A percentile compares a stretch with the other conserved stretches of the same genome.
Conservation (phyloP, 164 flowering plant species). For the Nymphaea colorata region DNA sequence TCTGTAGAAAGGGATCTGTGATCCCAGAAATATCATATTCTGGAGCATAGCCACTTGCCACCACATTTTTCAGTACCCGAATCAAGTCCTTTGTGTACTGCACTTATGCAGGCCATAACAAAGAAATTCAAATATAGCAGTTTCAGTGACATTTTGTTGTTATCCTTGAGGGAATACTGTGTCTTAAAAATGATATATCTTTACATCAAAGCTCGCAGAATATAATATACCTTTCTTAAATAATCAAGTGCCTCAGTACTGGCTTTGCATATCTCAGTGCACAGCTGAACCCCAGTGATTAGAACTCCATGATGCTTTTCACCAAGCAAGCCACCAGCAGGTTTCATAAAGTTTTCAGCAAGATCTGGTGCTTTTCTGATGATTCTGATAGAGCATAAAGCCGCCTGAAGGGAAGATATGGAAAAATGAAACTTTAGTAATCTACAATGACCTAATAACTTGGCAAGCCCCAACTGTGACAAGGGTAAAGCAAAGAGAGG, state of each 20-base stretch:
- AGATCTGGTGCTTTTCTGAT: slow-evolving; percentile 93
- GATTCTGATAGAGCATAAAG: slow-evolving; percentile 88
- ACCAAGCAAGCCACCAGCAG: slow-evolving; percentile 75
- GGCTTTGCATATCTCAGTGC: slow-evolving; percentile 81
- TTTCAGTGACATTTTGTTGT: neutral
- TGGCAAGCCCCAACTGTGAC: too few species aligned
- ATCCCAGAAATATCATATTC: slow-evolving; percentile 96
- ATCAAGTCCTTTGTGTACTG: slow-evolving; percentile 75
- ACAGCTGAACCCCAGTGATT: slow-evolving; percentile 88
- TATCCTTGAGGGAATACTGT: neutral
- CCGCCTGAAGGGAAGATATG: slow-evolving; percentile 42
- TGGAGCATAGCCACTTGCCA: slow-evolving; percentile 90
- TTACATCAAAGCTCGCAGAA: neutral
- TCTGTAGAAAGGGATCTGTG: slow-evolving; percentile 94
- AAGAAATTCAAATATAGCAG: neutral
- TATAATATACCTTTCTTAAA: slow-evolving; percentile 62
- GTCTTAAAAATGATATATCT: neutral
- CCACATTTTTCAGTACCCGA: slow-evolving; percentile 72
- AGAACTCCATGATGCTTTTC: slow-evolving; percentile 98
- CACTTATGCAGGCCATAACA: neutral
- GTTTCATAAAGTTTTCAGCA: slow-evolving; percentile 85
- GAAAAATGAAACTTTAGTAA: neutral
- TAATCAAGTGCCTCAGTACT: slow-evolving; percentile 85
- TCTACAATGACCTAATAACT: neutral
- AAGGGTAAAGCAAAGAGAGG: too few species aligned